Evolutionary conservation across 331 rosid species (phyloP).

Genomic region (Rosa hybrid): DNA sequence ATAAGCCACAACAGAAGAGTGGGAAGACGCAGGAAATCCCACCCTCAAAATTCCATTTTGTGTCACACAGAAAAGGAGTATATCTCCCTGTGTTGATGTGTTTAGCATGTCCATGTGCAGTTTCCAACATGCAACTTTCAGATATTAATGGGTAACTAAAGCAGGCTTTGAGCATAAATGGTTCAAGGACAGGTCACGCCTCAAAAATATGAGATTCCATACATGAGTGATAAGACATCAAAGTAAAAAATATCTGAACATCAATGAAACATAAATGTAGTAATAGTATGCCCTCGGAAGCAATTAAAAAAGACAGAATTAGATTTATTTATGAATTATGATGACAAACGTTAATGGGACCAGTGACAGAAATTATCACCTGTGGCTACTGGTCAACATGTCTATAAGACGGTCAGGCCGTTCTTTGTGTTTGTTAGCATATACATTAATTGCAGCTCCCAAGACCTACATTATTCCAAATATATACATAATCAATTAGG

Average conservation of each 20-base stretch:
- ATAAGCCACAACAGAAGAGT: neutral
- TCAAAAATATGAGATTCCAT: neutral
- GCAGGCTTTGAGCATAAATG: neutral
- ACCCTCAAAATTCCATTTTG: neutral
- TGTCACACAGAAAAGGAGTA: neutral
- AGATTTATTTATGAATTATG: neutral
- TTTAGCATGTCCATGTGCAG: neutral
- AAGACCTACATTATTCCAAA: slow-evolving; percentile 60
- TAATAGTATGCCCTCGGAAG: neutral
- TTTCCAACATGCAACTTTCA: neutral
- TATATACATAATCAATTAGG: neutral
- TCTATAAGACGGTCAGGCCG: slow-evolving; percentile 98
- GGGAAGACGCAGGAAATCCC: neutral
- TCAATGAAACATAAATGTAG: neutral
- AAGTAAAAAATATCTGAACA: neutral
- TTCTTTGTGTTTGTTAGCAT: slow-evolving; percentile 97
- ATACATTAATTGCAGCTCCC: slow-evolving; percentile 96
- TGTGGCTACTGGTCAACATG: slow-evolving; percentile 97
- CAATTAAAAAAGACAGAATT: neutral
- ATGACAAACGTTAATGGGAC: neutral
- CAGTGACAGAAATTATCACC: slow-evolving; percentile 43
- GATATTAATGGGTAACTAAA: neutral
- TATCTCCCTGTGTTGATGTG: neutral
- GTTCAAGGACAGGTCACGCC: neutral
- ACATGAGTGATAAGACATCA: neutral